These are phyloP conservation scores for Penicillium sp. DNA, from an alignment of 2,329 filamentous ascomycete species.

Conservation along the genomic window DNA sequence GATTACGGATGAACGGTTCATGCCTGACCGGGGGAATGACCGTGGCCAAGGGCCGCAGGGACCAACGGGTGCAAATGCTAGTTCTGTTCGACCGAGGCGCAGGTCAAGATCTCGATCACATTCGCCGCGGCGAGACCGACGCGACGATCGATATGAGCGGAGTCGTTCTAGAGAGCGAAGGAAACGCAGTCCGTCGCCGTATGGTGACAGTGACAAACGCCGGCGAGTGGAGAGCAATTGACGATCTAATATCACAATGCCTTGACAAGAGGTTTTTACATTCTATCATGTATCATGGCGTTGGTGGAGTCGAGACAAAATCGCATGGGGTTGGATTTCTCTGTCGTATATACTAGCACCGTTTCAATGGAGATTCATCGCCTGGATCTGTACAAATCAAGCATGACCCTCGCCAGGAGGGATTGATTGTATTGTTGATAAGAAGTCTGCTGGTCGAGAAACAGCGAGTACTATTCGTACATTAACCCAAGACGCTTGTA, in stretches of 20 bases:
- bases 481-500: not conserved
- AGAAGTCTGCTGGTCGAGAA: constrained; percentile 6
- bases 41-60: constrained; percentile 25
- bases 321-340: constrained; percentile 7
- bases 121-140: constrained; percentile 44
- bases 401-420: constrained; percentile 18
- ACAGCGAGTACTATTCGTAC: constrained; percentile 10
- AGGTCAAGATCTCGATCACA: constrained; percentile 43
- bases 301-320: constrained; percentile 18
- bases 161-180: constrained; percentile 46
- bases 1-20: constrained; percentile 44
- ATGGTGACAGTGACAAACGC: constrained; percentile 40
- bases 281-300: constrained; percentile 13
- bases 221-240: constrained; percentile 31
- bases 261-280: constrained; percentile 4
- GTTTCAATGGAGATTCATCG: constrained; percentile 13
- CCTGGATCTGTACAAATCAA: constrained; percentile 5
- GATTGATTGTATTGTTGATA: constrained; percentile 10
- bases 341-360: constrained; percentile 11
- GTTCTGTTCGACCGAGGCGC: constrained; percentile 35
- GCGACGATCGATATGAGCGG: constrained; percentile 42
- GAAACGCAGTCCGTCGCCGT: constrained; percentile 42
- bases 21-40: constrained; percentile 40
- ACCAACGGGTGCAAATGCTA: constrained; percentile 45
- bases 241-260: constrained; percentile 11